Conservation (phyloP, 257 asterid species). For the Hygrophila difformis region DNA sequence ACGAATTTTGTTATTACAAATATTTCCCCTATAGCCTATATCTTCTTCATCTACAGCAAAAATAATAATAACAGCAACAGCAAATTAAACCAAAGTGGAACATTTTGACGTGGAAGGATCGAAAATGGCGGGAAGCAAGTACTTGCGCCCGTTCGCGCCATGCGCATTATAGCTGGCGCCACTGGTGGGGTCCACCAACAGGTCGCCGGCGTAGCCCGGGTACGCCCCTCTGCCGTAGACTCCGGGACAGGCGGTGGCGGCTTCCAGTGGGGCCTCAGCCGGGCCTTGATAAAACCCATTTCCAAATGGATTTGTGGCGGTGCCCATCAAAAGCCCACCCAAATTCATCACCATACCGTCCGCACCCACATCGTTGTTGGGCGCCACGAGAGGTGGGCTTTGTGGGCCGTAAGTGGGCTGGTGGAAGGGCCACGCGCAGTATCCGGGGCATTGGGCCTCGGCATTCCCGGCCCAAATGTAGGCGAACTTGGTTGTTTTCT, state of each 20-base stretch:
- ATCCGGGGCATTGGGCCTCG: conserved; percentile 36
- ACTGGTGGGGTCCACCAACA: conserved; percentile 27
- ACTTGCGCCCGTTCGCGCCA: conserved; percentile 31
- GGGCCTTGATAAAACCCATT: conserved; percentile 42
- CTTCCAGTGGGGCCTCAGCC: conserved; percentile 33
- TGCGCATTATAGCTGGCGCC: conserved; percentile 47
- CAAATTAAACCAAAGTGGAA: neutral
- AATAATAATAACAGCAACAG: too few species aligned
- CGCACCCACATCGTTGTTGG: conserved; percentile 36
- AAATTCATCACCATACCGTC: conserved; percentile 41
- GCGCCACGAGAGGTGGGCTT: conserved; percentile 31
- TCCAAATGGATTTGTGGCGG: conserved; percentile 47
- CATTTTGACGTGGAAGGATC: too few species aligned
- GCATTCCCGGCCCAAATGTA: conserved; percentile 51
- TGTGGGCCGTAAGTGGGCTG: conserved; percentile 40
- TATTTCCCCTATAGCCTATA: too few species aligned
- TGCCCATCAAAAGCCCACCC: conserved; percentile 38
- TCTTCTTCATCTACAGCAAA: too few species aligned
- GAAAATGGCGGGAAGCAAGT: conserved; percentile 29
- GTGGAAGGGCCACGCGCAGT: conserved; percentile 49
- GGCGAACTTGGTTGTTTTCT: conserved; percentile 15
- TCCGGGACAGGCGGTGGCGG: conserved; percentile 43
- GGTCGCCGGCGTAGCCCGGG: conserved; percentile 39
- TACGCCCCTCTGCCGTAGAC: conserved; percentile 38
- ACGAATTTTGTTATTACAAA: too few species aligned